These are phyloP conservation scores for Martensiomyces pterosporus DNA, from an alignment of 192 early-diverging fungal genomes.

Conservation along the genomic window DNA sequence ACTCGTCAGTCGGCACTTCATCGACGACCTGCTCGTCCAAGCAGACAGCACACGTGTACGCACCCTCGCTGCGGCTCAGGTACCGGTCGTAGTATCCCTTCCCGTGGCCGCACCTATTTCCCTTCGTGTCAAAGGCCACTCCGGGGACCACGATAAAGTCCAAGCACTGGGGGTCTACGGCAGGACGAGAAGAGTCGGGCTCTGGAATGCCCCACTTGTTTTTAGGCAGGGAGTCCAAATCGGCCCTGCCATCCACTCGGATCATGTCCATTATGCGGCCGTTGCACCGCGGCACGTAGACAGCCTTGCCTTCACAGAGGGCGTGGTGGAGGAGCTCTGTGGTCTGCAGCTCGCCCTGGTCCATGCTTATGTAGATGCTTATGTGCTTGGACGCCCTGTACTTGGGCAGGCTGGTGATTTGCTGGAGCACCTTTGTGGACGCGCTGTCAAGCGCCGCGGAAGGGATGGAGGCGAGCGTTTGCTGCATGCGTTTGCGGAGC, in stretches of 20 bases:
- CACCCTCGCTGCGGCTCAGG: conserved; percentile 1
- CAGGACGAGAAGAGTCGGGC: conserved; percentile 1
- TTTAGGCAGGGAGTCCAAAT: background rate
- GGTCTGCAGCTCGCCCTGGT: conserved; percentile 28
- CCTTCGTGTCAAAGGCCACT: conserved; percentile 27
- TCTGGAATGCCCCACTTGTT: conserved; percentile 45
- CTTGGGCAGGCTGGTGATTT: conserved; percentile 1
- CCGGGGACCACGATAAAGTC: conserved; percentile 46
- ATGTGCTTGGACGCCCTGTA: conserved; percentile 19
- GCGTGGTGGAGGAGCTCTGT: conserved; percentile 6
- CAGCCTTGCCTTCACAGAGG: conserved; percentile 18
- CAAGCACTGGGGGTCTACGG: conserved; percentile 17
- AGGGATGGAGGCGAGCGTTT: conserved; percentile 8
- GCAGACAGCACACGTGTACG: conserved; percentile 34
- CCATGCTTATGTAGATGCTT: conserved; percentile 43
- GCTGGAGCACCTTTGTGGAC: conserved; percentile 8
- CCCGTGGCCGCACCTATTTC: conserved; percentile 43
- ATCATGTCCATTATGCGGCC: conserved; percentile 35
- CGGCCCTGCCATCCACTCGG: background rate
- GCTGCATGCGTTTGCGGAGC: conserved; percentile 28
- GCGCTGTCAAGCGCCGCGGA: background rate
- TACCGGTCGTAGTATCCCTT: conserved; percentile 44
- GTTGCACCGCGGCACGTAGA: conserved; percentile 33
- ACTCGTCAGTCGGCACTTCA: conserved; percentile 12
- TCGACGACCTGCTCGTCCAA: conserved; percentile 29